Percentiles rank a stretch among this genome's conserved stretches.
Conservation (phyloP, 192 early-diverging fungal genomes). For the Linnemannia schmuckeri region DNA sequence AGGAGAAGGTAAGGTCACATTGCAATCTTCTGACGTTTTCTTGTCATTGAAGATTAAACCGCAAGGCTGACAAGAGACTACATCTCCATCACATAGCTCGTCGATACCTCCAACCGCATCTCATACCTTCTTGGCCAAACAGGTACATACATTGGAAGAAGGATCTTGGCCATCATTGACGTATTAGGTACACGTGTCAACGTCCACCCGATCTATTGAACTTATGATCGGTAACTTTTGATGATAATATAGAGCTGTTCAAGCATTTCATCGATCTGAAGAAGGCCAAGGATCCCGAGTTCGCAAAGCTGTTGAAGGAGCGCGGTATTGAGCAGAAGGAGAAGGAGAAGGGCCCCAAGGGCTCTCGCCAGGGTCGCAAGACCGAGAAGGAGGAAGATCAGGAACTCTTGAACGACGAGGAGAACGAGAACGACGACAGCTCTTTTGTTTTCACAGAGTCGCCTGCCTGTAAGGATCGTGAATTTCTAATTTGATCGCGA, state of each 20-base stretch:
- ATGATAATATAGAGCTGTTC: slow-evolving; percentile 61
- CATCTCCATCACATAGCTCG: slow-evolving; percentile 15
- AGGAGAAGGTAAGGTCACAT: slow-evolving; percentile 37
- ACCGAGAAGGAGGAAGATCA: slow-evolving; percentile 99
- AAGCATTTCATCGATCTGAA: slow-evolving; percentile 74
- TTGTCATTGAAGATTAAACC: neutral
- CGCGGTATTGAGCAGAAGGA: slow-evolving; percentile 49
- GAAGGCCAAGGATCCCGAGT: slow-evolving; percentile 68
- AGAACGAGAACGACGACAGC: slow-evolving; percentile 62
- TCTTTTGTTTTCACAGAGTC: slow-evolving; percentile 90
- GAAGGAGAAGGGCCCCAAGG: slow-evolving; percentile 57
- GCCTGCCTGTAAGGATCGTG: slow-evolving; percentile 74
- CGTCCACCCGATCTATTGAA: neutral
- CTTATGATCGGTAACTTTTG: neutral
- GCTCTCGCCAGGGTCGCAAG: slow-evolving; percentile 88
- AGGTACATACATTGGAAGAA: slow-evolving; percentile 8
- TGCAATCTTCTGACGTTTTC: neutral
- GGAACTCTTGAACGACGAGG: slow-evolving; percentile 89
- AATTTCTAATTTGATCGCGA: neutral
- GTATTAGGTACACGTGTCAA: neutral
- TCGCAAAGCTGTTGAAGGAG: slow-evolving; percentile 63
- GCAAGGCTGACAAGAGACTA: neutral
- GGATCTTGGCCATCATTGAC: neutral
- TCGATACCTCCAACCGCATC: slow-evolving; percentile 50
- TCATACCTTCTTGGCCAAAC: slow-evolving; percentile 54